Percentiles rank a stretch among this genome's conserved stretches.
Conservation (phyloP, 148 eudicot species). For the Spergularia bocconei region DNA sequence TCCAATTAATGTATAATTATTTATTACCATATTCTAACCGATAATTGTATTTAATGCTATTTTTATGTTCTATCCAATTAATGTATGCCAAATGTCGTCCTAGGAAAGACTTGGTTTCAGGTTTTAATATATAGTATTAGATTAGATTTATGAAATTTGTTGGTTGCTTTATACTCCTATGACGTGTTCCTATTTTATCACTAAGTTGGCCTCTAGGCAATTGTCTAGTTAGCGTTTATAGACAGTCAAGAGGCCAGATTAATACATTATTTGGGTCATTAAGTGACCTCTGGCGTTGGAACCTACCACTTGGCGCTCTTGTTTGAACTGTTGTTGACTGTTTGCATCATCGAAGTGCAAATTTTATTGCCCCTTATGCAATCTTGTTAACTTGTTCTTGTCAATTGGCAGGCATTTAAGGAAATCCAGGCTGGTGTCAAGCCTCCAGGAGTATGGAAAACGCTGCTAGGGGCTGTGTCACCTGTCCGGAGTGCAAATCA, state of each 20-base stretch:
- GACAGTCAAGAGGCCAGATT: neutral
- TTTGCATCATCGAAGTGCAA: neutral
- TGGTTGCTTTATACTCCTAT: neutral
- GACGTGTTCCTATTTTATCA: neutral
- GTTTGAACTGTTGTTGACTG: neutral
- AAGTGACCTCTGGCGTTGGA: neutral
- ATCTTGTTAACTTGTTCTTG: neutral
- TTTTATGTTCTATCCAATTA: too few species aligned
- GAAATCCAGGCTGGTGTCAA: constrained; percentile 47
- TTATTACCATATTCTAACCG: too few species aligned
- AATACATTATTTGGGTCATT: neutral
- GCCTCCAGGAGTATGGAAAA: constrained; percentile 88
- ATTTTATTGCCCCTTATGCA: neutral
- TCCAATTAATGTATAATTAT: too few species aligned
- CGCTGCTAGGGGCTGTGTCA: constrained; percentile 54
- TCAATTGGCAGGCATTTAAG: constrained; percentile 57
- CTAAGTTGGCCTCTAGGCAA: neutral
- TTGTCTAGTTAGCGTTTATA: neutral
- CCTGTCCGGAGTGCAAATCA: constrained; percentile 47
- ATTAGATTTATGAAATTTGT: neutral
- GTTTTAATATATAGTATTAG: too few species aligned
- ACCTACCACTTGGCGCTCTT: neutral
- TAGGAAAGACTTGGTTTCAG: too few species aligned
- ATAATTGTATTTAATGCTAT: too few species aligned
- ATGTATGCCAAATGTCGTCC: too few species aligned